phyloP scores from a whole-genome alignment of 192 early-diverging fungal genomes.

The Coemansia erecta region DNA sequence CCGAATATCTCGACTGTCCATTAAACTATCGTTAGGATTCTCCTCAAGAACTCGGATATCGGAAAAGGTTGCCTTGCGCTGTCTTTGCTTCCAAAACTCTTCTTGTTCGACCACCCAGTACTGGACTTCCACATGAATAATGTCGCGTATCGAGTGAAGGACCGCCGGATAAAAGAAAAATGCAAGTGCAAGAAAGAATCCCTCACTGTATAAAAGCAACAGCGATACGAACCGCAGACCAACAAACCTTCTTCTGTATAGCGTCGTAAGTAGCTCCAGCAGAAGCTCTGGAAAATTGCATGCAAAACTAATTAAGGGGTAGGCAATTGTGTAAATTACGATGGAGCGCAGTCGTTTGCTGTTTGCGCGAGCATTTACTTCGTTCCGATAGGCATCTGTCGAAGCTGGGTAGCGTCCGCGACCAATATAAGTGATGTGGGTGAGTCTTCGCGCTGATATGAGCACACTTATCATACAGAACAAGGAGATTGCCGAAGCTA shows the following conservation, averaged over 20 bases:
- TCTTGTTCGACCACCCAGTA: constrained; percentile 54
- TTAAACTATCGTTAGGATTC: neutral
- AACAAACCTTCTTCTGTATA: constrained; percentile 9
- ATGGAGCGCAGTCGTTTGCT: constrained; percentile 45
- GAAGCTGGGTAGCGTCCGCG: constrained; percentile 9
- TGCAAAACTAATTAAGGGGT: constrained; percentile 42
- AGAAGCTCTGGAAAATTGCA: constrained; percentile 44
- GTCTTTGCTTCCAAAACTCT: constrained; percentile 37
- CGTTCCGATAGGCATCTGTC: constrained; percentile 42
- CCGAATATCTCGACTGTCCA: constrained; percentile 24
- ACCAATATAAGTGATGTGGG: constrained; percentile 19
- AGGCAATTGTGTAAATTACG: constrained; percentile 46
- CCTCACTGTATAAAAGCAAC: constrained; percentile 31
- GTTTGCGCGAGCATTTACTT: constrained; percentile 51
- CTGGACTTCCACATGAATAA: constrained; percentile 35
- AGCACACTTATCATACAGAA: constrained; percentile 48
- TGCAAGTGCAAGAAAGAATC: constrained; percentile 32
- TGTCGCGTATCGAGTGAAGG: constrained; percentile 42
- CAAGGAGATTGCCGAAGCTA: constrained; percentile 37
- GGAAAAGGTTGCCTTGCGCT: constrained; percentile 10
- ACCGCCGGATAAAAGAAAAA: constrained; percentile 49
- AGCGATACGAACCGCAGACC: constrained; percentile 17
- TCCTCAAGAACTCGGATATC: neutral
- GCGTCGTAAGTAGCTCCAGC: constrained; percentile 33
- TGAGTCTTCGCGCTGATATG: constrained; percentile 26